Evolutionary conservation across 371 early-diverging fungal genomes (phyloP), one percentile per base, ranked within the genome.

Genomic region (Rhizopus delemar): DNA sequence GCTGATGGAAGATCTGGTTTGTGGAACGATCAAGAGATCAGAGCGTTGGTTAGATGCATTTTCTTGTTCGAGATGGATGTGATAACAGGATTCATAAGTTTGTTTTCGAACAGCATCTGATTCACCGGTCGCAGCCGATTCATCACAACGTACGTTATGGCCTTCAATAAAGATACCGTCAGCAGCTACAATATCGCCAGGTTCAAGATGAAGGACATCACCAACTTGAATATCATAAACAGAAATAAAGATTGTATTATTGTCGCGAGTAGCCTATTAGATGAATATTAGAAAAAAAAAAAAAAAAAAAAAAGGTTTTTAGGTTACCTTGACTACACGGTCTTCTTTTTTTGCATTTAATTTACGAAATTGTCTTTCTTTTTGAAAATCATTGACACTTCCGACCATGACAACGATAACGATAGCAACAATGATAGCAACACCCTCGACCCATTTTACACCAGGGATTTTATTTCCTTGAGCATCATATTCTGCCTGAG

Each of bases 91-190:
- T 46, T 75, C 70, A 66, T 66, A 81, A 0, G 56, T 45, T 55
- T 69, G 74, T 48, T 81, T 81, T 53, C 86, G 86, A 36, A 95
- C 82, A 3, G 90, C 84, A 56, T 94, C 91, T 2, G 93, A 87
- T 80, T 97, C 97, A 53, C 97, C 97, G 0, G 96, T 96, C 8
- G 94, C 90, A 15, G 92, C 87, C 11, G 90, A 90, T 71, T 97
- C 97, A 70, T 97, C 97, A 69, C 91, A 91, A 8, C 76, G 82
- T 39, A 97, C 77, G 71, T 93, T 90, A 66, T 90, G 90, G 28
- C 93, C 93, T 48, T 77, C 78, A 46, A 94, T 78, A 56, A 89
- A 85, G 48, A 97, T 77, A 65, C 95, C 94, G 68, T 98, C 98
- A 12, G 88, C 95, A 6, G 90, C 81, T 35, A 96, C 80, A 46